phyloP scores from a whole-genome alignment of 2,329 filamentous ascomycete genomes.

The Paracamarosporium sp. region DNA sequence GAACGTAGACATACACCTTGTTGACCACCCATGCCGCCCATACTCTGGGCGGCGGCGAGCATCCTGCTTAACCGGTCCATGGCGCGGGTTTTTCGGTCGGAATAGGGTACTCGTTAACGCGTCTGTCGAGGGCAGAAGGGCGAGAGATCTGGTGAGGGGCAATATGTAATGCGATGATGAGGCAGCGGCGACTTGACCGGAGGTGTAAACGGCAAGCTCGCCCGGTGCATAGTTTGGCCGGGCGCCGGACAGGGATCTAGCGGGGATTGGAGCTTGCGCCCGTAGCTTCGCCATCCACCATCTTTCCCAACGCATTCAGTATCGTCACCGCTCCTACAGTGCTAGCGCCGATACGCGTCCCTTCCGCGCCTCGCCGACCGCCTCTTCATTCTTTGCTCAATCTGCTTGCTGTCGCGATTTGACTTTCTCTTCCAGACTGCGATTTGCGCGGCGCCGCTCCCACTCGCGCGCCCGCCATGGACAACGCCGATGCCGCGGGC shows the following conservation, averaged over 20 bases:
- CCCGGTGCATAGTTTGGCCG: background rate
- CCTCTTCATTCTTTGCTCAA: background rate
- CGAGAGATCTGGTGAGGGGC: slow-evolving; percentile 10
- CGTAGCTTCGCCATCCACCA: slow-evolving; percentile 16
- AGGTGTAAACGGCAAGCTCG: slow-evolving; percentile 7
- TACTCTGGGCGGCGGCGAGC: slow-evolving; percentile 75
- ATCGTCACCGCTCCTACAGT: slow-evolving; percentile 5
- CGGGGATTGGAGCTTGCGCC: slow-evolving; percentile 18
- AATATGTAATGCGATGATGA: slow-evolving; percentile 3
- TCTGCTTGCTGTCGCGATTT: background rate
- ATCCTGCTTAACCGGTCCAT: slow-evolving; percentile 96
- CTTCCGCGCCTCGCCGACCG: background rate
- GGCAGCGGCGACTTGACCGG: slow-evolving; percentile 9
- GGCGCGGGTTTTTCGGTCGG: slow-evolving; percentile 14
- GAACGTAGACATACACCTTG: slow-evolving; percentile 11
- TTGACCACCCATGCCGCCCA: slow-evolving; percentile 68
- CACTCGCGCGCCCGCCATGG: slow-evolving; percentile 19
- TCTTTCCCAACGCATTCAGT: background rate
- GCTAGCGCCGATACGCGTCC: background rate
- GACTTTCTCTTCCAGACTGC: background rate
- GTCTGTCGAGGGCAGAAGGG: background rate
- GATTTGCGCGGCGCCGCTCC: background rate
- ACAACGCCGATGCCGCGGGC: slow-evolving; percentile 23
- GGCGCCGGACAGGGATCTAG: slow-evolving; percentile 18
- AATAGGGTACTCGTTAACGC: background rate